These are phyloP conservation scores for Escallonia rubra DNA, from an alignment of 129 eudicot genomes.

Conservation along the genomic window DNA sequence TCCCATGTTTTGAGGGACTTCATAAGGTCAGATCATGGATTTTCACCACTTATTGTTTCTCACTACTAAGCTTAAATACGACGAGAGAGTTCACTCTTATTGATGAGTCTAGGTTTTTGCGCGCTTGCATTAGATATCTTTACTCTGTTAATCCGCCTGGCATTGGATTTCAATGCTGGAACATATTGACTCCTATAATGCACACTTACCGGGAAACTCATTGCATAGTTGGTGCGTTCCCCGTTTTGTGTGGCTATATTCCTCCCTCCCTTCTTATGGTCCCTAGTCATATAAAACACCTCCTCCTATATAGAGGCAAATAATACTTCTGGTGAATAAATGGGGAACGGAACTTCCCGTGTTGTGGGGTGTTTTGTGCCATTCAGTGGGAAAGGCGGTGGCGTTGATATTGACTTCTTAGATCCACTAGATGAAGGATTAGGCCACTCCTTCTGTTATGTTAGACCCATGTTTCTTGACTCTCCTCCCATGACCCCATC, in stretches of 20 bases:
- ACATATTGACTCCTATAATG: not conserved
- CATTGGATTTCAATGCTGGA: not conserved
- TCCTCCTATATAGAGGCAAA: not conserved
- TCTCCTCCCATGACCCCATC: constrained; percentile 11
- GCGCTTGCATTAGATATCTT: not conserved
- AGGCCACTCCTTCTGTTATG: constrained; percentile 21
- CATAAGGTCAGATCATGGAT: constrained; percentile 11
- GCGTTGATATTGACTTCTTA: constrained; percentile 1
- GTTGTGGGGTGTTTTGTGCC: constrained; percentile 17
- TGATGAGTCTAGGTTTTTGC: not conserved
- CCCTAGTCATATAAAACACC: too few relatives aligned
- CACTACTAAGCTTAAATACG: not conserved
- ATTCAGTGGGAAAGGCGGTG: constrained; percentile 15
- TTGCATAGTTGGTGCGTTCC: not conserved
- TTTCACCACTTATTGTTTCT: not conserved
- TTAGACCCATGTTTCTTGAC: constrained; percentile 7
- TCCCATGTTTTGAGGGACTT: not conserved
- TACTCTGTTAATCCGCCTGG: not conserved
- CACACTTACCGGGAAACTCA: not conserved
- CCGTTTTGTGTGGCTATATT: too few relatives aligned
- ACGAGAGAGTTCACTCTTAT: not conserved
- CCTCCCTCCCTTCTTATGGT: constrained; percentile 6
- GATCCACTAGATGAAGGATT: constrained; percentile 16
- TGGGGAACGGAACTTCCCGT: constrained; percentile 20
- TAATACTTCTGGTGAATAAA: constrained; percentile 2